Evolutionary conservation across 2,329 filamentous ascomycete species (phyloP), one percentile per base, ranked within the genome.

Genomic region (Trichoderma cornu-damae): DNA sequence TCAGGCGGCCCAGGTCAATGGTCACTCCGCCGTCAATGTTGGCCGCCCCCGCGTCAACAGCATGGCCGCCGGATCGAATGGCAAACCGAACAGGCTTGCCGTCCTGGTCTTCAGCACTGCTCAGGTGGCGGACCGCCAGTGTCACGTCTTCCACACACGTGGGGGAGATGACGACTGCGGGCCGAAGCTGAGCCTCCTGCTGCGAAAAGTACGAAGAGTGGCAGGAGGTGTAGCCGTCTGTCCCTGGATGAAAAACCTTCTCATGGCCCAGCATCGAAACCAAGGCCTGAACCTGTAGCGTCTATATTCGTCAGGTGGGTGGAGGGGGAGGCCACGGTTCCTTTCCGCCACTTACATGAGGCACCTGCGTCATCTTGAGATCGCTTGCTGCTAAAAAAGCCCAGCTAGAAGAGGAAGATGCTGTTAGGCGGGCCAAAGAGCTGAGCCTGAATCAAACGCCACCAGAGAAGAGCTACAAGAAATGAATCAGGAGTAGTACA

Each of bases 31-130:
- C 64, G 8, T 66, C 34, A 30, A 69, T 71, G 32, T 66, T 76
- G 0, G 75, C 73, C 1, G 70, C 67, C 7, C 71, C 72, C 0
- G 69, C 67, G 59, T 75, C 73, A 2, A 72, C 68, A 7, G 72
- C 69, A 60, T 79, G 77, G 1, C 76, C 77, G 18, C 76, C 76
- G 51, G 73, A 73, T 40, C 73, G 73, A 26, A 73, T 69, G 0
- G 76, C 74, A 61, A 61, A 14, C 20, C 24, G 16, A 6, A 32
- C 3, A 6, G 42, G 42, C 6, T 18, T 30, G n/a, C 42, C n/a
- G 18, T 30, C n/a, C n/a, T 46, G 24, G 18, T 49, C 46, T n/a
- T 49, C 4, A 18, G 46, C 46, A 9, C 6, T 16, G 46, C 16
- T 6, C 11, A 49, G 28, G 16, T 22, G 32, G 12, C 26, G 46